These are phyloP conservation scores for Trichophyton rubrum DNA, from an alignment of 2,329 filamentous ascomycete genomes.

Conservation along the genomic window DNA sequence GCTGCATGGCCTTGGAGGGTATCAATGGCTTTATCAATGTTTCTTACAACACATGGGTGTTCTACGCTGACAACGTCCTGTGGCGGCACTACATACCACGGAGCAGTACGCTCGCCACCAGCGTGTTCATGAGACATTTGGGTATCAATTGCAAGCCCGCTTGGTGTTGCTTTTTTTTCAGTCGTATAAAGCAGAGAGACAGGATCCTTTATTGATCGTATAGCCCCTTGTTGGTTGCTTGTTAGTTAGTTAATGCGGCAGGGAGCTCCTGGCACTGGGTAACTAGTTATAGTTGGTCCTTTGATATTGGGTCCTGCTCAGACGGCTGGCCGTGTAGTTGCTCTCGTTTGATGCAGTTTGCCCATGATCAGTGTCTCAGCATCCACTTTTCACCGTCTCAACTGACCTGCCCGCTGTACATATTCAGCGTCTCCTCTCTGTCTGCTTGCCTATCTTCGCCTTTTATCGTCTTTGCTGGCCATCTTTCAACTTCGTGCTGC, in stretches of 20 bases:
- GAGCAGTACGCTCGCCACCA: constrained; percentile 22
- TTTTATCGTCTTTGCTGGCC: background rate
- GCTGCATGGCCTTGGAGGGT: constrained; percentile 48
- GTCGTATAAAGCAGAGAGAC: background rate
- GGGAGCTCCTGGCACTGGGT: background rate
- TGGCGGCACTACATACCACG: constrained; percentile 41
- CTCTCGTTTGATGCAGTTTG: background rate
- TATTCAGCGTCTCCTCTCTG: background rate
- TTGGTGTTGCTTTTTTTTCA: background rate
- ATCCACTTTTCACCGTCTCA: background rate
- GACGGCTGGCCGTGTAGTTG: background rate
- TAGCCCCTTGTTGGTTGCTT: background rate
- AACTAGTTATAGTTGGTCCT: background rate
- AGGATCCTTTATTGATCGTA: background rate
- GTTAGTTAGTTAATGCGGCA: background rate
- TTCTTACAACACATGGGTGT: constrained; percentile 54
- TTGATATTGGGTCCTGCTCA: background rate
- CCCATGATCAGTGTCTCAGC: background rate
- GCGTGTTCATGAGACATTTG: background rate
- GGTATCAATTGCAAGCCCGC: background rate
- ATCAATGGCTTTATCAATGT: constrained; percentile 50
- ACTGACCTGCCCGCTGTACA: background rate
- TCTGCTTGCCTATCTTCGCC: background rate
- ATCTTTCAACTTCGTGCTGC: background rate
- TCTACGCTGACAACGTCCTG: constrained; percentile 49